These are phyloP conservation scores for Debaryomycetaceae sp. DNA, from an alignment of 1,139 yeast species.

Conservation along the genomic window DNA sequence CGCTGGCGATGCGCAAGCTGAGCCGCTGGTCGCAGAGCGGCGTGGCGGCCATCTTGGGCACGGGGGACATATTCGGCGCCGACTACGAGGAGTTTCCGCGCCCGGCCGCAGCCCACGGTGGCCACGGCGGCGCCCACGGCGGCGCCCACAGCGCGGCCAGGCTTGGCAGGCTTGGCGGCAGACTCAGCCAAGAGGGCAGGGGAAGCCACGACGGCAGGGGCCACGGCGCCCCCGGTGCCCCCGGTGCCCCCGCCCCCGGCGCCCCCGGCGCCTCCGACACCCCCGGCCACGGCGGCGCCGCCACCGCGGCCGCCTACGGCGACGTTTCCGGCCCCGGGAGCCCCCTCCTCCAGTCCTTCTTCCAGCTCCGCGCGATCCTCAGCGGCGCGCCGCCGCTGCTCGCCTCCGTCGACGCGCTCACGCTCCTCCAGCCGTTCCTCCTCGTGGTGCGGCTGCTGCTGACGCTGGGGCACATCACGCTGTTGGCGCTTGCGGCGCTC, in stretches of 20 bases:
- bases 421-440: conserved; percentile 80
- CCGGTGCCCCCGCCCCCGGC: conserved; percentile 15
- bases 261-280: conserved; percentile 14
- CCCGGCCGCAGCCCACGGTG: conserved; percentile 12
- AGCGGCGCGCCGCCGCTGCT: conserved; percentile 46
- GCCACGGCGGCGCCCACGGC: conserved; percentile 18
- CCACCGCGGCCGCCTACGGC: conserved; percentile 15
- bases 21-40: conserved; percentile 81
- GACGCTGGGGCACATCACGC: conserved; percentile 83
- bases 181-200: too few relatives aligned
- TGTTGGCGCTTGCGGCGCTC: conserved; percentile 73
- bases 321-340: too few relatives aligned
- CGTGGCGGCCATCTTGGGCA: conserved; percentile 81
- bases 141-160: conserved; percentile 8
- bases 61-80: conserved; percentile 37
- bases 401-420: conserved; percentile 61
- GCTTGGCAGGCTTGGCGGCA: too few relatives aligned
- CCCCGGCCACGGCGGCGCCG: conserved; percentile 10
- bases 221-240: conserved; percentile 2
- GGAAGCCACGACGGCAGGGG: conserved; percentile 5
- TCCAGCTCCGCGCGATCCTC: conserved; percentile 70
- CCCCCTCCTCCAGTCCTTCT: conserved; percentile 77
- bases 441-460: conserved; percentile 81
- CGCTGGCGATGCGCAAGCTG: conserved; percentile 88
- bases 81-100: conserved; percentile 31